phyloP scores from a whole-genome alignment of 2,329 filamentous ascomycete genomes.

The Pseudogymnoascus destructans region DNA sequence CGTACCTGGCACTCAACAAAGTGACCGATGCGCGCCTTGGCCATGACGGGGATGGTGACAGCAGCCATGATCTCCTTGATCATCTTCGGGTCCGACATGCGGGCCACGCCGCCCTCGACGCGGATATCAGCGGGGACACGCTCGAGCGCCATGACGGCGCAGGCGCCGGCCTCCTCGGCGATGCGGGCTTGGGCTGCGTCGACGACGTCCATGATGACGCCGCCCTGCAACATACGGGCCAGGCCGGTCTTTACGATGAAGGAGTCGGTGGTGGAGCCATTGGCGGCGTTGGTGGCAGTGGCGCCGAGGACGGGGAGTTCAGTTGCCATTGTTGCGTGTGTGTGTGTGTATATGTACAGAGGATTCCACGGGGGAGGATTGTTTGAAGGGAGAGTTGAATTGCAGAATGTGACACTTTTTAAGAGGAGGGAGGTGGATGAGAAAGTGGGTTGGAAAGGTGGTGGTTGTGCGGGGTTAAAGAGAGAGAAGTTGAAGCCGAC shows the following conservation, averaged over 20 bases:
- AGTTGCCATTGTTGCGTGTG: constrained; percentile 29
- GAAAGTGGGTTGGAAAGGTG: background rate
- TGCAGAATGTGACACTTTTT: background rate
- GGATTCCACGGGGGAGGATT: background rate
- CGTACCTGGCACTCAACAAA: constrained; percentile 84
- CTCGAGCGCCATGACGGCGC: constrained; percentile 97
- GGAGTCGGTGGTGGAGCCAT: constrained; percentile 28
- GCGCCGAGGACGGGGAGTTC: constrained; percentile 31
- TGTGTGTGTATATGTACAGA: background rate
- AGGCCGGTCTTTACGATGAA: constrained; percentile 91
- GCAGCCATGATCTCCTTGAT: constrained; percentile 91
- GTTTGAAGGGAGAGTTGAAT: background rate
- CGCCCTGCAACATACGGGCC: constrained; percentile 96
- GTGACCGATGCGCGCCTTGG: constrained; percentile 94
- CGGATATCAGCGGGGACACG: constrained; percentile 95
- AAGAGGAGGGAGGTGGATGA: background rate
- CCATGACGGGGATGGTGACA: constrained; percentile 98
- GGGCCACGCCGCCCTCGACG: constrained; percentile 78
- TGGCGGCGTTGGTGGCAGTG: constrained; percentile 15
- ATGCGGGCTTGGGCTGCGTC: constrained; percentile 88
- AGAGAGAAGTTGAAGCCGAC: background rate
- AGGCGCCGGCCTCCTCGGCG: constrained; percentile 90
- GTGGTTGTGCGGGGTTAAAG: background rate
- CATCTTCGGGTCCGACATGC: constrained; percentile 91
- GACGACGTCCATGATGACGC: constrained; percentile 98